Evolutionary conservation across 805 yeast species (phyloP), one percentile per base, ranked within the genome.

Genomic region (Hanseniaspora vineae): DNA sequence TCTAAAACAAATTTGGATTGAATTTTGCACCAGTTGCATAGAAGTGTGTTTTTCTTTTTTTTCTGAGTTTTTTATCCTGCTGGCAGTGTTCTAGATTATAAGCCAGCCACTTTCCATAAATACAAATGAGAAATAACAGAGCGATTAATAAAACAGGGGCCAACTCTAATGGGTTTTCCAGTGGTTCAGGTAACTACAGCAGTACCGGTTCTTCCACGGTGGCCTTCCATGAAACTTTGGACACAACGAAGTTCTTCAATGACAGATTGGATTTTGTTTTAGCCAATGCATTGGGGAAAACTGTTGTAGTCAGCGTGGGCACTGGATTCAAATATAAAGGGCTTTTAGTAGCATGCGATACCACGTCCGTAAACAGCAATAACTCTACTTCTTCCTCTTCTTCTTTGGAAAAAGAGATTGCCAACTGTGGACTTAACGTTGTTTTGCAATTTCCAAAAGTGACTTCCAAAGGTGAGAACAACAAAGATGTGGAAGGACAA

Each of bases 291-390:
- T 66, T 82, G 40, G 85, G 95, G 17, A 68, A 73, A 31, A 66
- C 67, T 31, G 77, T 76, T 12, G 68, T 68, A 13, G 81, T 78
- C 6, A 77, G 87, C 2, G 76, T 81, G 1, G 64, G 76, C 23
- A 72, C 84, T 0, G 90, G 90, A 13, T 69, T 75, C 2, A 64
- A 71, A 31, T 73, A 77, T 55, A 62, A 66, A 19, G 95, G 95
- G 18, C 58, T 79, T 9, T 64, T 85, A 48, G 66, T 70, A 42
- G 73, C 80, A 11, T 70, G 75, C 18, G 67, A 66, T 33, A 67
- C 37, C 15, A 33, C 37, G 9, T 33, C 15, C 9, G 12, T 70
- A 11, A 17, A 6, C 19, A 15, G 6, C 13, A 18, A 39, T n/a
- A 18, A 18, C 17, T 39, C 42, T 15, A 23, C 29, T 5, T 23